Evolutionary conservation across 352 stramenopile species (phyloP).

Genomic region (Vaucheria bursata): DNA sequence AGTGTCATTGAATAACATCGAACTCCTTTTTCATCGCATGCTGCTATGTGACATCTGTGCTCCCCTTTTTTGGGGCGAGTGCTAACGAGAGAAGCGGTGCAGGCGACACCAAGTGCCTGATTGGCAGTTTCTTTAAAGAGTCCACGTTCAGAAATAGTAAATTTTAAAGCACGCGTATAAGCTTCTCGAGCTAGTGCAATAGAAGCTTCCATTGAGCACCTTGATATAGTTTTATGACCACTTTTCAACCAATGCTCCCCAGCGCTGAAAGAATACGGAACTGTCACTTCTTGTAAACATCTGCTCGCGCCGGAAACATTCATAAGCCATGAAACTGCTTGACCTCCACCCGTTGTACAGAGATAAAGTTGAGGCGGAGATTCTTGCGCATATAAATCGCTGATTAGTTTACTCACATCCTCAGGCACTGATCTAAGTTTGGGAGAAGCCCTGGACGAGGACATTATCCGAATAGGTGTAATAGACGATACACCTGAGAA

Average conservation of each 20-base stretch:
- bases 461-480: no score
- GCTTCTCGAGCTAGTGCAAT: conserved; percentile 33
- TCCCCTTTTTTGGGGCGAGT: conserved; percentile 28
- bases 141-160: conserved; percentile 21
- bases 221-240: neutral
- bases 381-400: neutral
- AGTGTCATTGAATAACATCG: conserved; percentile 43
- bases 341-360: conserved; percentile 11
- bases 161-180: conserved; percentile 27
- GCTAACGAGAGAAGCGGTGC: conserved; percentile 46
- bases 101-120: conserved; percentile 47
- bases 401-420: neutral
- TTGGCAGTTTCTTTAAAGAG: conserved; percentile 31
- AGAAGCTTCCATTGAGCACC: conserved; percentile 35
- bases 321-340: conserved; percentile 33
- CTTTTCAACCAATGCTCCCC: conserved; percentile 12
- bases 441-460: no score
- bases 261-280: conserved; percentile 18
- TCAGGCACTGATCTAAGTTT: neutral
- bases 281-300: conserved; percentile 30
- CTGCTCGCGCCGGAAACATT: conserved; percentile 26
- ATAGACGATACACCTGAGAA: no score
- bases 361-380: neutral
- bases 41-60: conserved; percentile 45
- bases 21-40: conserved; percentile 22